Evolutionary conservation across 1,284 basidiomycete genomes (phyloP), one percentile per base, ranked within the genome.

Genomic region (Austroboletus novae-zelandiae): DNA sequence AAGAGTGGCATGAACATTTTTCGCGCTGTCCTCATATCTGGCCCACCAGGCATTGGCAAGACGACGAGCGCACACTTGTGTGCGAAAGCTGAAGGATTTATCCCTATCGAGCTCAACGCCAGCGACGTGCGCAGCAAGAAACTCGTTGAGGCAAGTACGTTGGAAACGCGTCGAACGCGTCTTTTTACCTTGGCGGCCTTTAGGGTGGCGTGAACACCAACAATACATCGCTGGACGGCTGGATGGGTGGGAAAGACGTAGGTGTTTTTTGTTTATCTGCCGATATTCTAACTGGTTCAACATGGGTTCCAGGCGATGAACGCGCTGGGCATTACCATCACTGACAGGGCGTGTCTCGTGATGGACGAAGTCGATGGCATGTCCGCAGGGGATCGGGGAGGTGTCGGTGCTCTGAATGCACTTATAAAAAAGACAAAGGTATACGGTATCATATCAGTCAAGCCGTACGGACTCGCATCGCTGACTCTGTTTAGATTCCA

Each of bases 311-410:
- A 84, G 86, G 71, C 72, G 13, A 84, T 80, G 2, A 88, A 90
- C 53, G 81, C 81, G 0, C 74, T 81, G 3, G 90, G 86, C 2
- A 71, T 94, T 3, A 64, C 74, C 11, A 83, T 98, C 54, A 91
- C 89, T 0, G 83, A 91, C 57, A 84, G 80, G 61, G 85, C 90
- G 0, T 93, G 94, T 57, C 73, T 99, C 40, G 98, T 99, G 67
- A 98, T 99, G 94, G 97, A 99, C 66, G 97, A 99, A 69, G 96
- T 99, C 1, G 96, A 99, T 61, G 96, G 97, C 9, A 99, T 99
- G 94, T 97, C 94, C 7, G 91, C 92, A 3, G 96, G 96, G 25
- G 97, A 99, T 70, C 80, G 96, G 45, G 96, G 97, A 18, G 96
- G 96, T 55, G 89, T 98, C 1, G 95, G 93, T 29, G 96, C 96